Conservation (phyloP, 768 basidiomycete species). For the Pleurotus platypus region DNA sequence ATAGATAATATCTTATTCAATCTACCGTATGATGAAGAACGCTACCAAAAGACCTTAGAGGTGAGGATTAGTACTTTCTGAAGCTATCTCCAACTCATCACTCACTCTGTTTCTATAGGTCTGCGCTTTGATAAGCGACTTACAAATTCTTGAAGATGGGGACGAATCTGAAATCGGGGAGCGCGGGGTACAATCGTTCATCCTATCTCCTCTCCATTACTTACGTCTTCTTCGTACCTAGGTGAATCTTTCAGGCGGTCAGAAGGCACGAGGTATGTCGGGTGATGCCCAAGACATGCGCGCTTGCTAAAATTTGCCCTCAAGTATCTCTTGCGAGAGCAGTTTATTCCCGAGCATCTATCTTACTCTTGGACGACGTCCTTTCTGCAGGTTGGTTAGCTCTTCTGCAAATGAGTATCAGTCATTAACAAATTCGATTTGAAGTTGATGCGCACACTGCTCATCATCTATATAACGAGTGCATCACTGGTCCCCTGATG, state of each 20-base stretch:
- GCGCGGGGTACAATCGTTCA: constrained; percentile 54
- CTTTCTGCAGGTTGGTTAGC: constrained; percentile 42
- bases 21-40: constrained; percentile 63
- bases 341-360: constrained; percentile 83
- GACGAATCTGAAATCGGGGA: constrained; percentile 88
- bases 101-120: constrained; percentile 26
- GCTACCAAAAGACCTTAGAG: constrained; percentile 60
- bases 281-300: constrained; percentile 34
- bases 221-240: constrained; percentile 26
- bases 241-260: constrained; percentile 57
- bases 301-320: constrained; percentile 25
- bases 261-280: constrained; percentile 58
- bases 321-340: constrained; percentile 77
- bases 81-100: constrained; percentile 13
- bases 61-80: constrained; percentile 51
- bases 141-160: constrained; percentile 83
- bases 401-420: background rate
- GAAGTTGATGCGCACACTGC: constrained; percentile 91
- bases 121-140: constrained; percentile 69
- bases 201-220: background rate
- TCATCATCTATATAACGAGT: constrained; percentile 79
- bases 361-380: constrained; percentile 84
- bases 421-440: background rate
- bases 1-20: constrained; percentile 76
- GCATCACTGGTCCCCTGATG: constrained; percentile 82